These are phyloP conservation scores for Diaporthe velutina DNA, from an alignment of 2,329 filamentous ascomycete species.

Conservation along the genomic window DNA sequence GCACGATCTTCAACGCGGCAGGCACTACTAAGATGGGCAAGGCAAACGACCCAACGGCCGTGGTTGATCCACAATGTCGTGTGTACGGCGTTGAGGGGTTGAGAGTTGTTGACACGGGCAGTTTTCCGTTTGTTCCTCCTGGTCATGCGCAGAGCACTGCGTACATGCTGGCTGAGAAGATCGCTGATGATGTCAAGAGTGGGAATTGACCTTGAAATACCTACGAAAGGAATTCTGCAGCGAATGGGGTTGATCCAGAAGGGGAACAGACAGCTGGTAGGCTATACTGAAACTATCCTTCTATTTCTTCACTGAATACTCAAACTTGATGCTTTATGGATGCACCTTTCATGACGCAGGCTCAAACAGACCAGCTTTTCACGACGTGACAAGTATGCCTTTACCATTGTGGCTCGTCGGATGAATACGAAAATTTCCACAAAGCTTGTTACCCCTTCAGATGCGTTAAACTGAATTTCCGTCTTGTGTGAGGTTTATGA, in stretches of 20 bases:
- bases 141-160: slow-evolving; percentile 62
- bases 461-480: no score
- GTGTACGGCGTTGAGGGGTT: slow-evolving; percentile 61
- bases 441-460: background rate
- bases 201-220: background rate
- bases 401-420: background rate
- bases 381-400: background rate
- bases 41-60: slow-evolving; percentile 51
- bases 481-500: no score
- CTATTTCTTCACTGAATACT: background rate
- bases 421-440: background rate
- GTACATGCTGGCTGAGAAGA: slow-evolving; percentile 64
- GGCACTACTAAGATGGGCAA: slow-evolving; percentile 61
- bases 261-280: no score
- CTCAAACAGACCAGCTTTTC: background rate
- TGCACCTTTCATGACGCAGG: no score
- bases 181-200: slow-evolving; percentile 40
- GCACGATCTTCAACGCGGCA: slow-evolving; percentile 49
- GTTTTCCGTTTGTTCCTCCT: slow-evolving; percentile 61
- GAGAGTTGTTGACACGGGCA: slow-evolving; percentile 60
- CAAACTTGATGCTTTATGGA: background rate
- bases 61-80: slow-evolving; percentile 56
- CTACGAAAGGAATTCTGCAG: background rate
- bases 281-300: background rate
- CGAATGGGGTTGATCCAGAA: no score